These are phyloP conservation scores for Pseudogymnoascus sp. DNA, from an alignment of 2,329 filamentous ascomycete genomes.

Conservation along the genomic window DNA sequence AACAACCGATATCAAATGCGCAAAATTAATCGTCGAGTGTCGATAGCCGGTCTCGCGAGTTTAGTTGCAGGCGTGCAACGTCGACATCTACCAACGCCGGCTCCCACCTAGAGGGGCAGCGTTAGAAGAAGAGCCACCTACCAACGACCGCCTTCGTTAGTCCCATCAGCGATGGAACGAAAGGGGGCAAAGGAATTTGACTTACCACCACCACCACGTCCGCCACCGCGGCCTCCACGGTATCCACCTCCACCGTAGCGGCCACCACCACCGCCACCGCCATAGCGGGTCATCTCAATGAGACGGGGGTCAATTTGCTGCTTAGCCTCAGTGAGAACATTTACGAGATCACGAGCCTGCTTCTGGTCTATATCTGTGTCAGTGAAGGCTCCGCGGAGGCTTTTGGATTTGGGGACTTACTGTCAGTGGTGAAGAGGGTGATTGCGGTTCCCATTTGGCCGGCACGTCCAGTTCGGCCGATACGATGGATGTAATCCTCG, in stretches of 20 bases:
- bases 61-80: not conserved
- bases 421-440: slow-evolving; percentile 98
- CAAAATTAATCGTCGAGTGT: not conserved
- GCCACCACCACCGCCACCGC: slow-evolving; percentile 74
- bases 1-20: slow-evolving; percentile 9
- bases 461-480: slow-evolving; percentile 92
- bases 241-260: slow-evolving; percentile 59
- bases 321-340: slow-evolving; percentile 90
- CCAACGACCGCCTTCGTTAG: slow-evolving; percentile 31
- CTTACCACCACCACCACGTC: slow-evolving; percentile 18
- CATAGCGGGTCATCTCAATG: slow-evolving; percentile 89
- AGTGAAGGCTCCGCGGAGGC: slow-evolving; percentile 16
- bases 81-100: slow-evolving; percentile 47
- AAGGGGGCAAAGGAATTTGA: slow-evolving; percentile 15
- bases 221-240: slow-evolving; percentile 45
- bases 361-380: slow-evolving; percentile 59
- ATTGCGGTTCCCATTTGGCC: slow-evolving; percentile 94
- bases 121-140: slow-evolving; percentile 49
- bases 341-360: slow-evolving; percentile 93
- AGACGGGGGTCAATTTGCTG: slow-evolving; percentile 96
- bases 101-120: slow-evolving; percentile 47
- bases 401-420: slow-evolving; percentile 53
- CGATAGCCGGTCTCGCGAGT: not conserved
- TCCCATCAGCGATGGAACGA: slow-evolving; percentile 30
- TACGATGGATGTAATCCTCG: slow-evolving; percentile 97